Conservation (phyloP, 306 rosid genomes). For the Arachis stenosperma region DNA sequence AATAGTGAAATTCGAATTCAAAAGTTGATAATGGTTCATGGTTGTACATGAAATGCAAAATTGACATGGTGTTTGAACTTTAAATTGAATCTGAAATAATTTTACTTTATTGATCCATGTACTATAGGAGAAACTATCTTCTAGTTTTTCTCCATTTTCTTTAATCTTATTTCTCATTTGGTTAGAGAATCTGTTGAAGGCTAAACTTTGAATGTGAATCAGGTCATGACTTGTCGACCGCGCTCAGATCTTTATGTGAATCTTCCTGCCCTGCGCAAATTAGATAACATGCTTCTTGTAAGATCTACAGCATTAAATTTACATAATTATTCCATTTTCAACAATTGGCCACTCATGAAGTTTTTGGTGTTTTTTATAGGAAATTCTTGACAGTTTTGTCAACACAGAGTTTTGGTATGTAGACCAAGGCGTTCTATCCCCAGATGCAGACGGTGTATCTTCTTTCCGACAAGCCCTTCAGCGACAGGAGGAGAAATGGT, state of each 20-base stretch:
- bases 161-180: not conserved
- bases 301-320: slow-evolving; percentile 40
- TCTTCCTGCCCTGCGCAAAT: slow-evolving; percentile 89
- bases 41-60: not conserved
- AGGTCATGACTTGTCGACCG: slow-evolving; percentile 94
- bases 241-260: slow-evolving; percentile 91
- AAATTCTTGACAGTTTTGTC: slow-evolving; percentile 73
- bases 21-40: not conserved
- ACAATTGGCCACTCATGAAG: slow-evolving; percentile 42
- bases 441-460: slow-evolving; percentile 69
- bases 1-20: not conserved
- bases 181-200: not conserved
- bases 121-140: not conserved
- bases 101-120: slow-evolving; percentile 27
- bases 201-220: slow-evolving; percentile 42
- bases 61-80: not conserved
- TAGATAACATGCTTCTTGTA: slow-evolving; percentile 98
- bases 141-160: not conserved
- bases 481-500: slow-evolving; percentile 95
- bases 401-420: slow-evolving; percentile 90
- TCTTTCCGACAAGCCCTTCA: slow-evolving; percentile 73
- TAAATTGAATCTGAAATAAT: slow-evolving; percentile 15
- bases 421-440: slow-evolving; percentile 83
- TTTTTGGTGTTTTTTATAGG: slow-evolving; percentile 52
- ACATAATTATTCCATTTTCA: slow-evolving; percentile 22